Evolutionary conservation across 2,329 filamentous ascomycete genomes (phyloP), one percentile per base, ranked within the genome.

Genomic region (Trichoderma citrinoviride): DNA sequence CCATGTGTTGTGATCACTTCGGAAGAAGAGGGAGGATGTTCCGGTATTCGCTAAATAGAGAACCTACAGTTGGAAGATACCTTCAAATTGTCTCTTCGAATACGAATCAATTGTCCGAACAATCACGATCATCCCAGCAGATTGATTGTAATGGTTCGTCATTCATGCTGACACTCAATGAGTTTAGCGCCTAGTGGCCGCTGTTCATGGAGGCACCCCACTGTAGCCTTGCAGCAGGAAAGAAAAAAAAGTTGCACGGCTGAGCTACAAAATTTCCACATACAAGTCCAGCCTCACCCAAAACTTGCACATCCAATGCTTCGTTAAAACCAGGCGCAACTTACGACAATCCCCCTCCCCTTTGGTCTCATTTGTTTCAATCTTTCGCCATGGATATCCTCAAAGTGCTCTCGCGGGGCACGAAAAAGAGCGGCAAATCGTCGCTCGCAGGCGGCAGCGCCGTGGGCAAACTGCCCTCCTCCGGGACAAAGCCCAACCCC

Each of bases 331-430:
- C 41, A 33, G 55, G 55, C 40, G 47, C 55, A 41, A 27, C 47
- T 49, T 27, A 37, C 55, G 17, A 46, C 44, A 46, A 27, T 41
- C 41, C 17, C 14, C 19, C 29, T n/a, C 41, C 2, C 19, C 3
- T 3, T 33, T 54, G 21, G n/a, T n/a, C n/a, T n/a, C n/a, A n/a
- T n/a, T n/a, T n/a, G n/a, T n/a, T n/a, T n/a, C n/a, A n/a, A n/a
- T n/a, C n/a, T n/a, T n/a, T n/a, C n/a, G 3, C 33, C 33, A 37
- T 91, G 89, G 89, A 93, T 77, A 87, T 92, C 62, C 81, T 92
- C 72, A 91, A 88, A 72, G 79, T 93, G 37, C 80, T 93, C 66
- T 91, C 90, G 41, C 84, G 90, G 57, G 89, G 89, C 65, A 87
- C 86, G 3, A 91, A 90, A 67, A 81, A 81, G 71, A 78, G 81